A percentile compares a stretch with the other conserved stretches of the same genome.
Conservation (phyloP, 169 alveolate species). For the Amoebophrya sp. region DNA sequence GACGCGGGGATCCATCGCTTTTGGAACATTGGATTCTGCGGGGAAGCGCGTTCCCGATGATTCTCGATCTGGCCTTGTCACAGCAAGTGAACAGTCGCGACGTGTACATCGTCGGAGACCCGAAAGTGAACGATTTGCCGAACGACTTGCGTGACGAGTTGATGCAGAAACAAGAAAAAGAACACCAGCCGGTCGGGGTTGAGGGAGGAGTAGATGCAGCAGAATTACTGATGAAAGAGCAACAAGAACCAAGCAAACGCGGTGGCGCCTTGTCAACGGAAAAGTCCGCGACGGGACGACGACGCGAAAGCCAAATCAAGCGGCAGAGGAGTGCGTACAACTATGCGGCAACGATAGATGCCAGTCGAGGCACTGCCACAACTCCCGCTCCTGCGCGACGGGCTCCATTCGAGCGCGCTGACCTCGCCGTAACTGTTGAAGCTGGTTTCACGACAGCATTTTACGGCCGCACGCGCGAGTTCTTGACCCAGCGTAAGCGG, state of each 20-base stretch:
- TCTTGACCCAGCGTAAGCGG: not conserved
- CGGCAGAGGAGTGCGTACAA: no score
- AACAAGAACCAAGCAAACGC: no score
- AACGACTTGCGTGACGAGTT: not conserved
- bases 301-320: no score
- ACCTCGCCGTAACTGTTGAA: not conserved
- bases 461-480: not conserved
- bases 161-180: not conserved
- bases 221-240: no score
- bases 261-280: no score
- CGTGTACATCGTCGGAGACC: not conserved
- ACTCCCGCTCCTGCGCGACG: no score
- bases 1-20: not conserved
- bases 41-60: not conserved
- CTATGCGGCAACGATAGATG: no score
- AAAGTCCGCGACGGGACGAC: no score
- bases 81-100: not conserved
- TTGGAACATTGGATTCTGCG: not conserved
- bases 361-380: no score
- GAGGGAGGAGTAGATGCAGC: no score
- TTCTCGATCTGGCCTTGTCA: not conserved
- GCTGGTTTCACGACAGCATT: not conserved
- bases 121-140: not conserved
- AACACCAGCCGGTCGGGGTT: not conserved
- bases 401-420: no score